Evolutionary conservation across 176 grass and related monocot genomes (phyloP).

Genomic region (Musa beccarii): DNA sequence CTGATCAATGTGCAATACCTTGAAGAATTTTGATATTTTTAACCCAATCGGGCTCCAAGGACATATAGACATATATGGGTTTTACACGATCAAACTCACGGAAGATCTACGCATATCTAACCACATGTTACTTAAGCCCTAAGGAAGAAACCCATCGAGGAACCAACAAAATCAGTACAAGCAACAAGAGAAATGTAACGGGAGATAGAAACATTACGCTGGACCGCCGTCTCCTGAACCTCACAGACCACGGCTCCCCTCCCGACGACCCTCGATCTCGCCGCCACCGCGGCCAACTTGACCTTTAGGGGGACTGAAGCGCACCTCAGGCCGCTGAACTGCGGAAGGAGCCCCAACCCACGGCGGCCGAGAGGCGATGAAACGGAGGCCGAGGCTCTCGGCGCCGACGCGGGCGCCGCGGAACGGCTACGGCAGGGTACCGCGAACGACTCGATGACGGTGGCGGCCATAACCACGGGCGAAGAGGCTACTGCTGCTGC

Average conservation of each 20-base stretch:
- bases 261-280: background rate
- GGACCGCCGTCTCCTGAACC: conserved; percentile 10
- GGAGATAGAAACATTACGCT: background rate
- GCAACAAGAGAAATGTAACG: background rate
- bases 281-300: background rate
- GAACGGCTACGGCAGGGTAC: background rate
- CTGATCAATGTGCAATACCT: no score
- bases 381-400: background rate
- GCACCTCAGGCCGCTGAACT: conserved; percentile 3
- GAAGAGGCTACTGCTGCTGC: no score
- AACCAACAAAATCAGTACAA: background rate
- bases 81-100: no score
- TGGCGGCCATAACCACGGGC: background rate
- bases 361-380: background rate
- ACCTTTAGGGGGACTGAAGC: background rate
- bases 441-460: conserved; percentile 4
- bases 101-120: no score
- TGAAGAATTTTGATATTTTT: no score
- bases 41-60: no score
- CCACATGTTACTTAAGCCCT: background rate
- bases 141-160: background rate
- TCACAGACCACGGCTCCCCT: conserved; percentile 11
- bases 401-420: background rate
- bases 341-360: background rate
- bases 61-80: no score